Percentiles rank a stretch among this genome's conserved stretches.
These are phyloP conservation scores for Graphiopsis chlorocephala DNA, from an alignment of 2,329 filamentous ascomycete genomes.

Conservation along the genomic window DNA sequence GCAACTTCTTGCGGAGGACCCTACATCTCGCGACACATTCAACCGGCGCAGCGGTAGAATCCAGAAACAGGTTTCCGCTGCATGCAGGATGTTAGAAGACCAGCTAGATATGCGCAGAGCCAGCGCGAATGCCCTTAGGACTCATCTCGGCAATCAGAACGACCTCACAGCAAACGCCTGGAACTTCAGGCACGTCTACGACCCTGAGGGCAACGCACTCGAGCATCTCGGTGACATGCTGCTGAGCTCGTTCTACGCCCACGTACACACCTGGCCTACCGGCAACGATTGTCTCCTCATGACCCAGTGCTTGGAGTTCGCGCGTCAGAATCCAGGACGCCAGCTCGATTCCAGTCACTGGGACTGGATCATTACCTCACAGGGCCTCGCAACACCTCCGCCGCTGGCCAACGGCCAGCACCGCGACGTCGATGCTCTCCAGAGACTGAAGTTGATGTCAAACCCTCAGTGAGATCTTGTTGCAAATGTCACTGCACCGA, in stretches of 20 bases:
- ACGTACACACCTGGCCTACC: slow-evolving; percentile 17
- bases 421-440: neutral
- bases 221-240: slow-evolving; percentile 7
- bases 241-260: slow-evolving; percentile 7
- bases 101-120: neutral
- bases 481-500: neutral
- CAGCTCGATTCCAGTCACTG: slow-evolving; percentile 20
- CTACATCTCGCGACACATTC: neutral
- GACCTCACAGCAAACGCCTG: slow-evolving; percentile 18
- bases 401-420: neutral
- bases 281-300: slow-evolving; percentile 18
- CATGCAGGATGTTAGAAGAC: slow-evolving; percentile 7
- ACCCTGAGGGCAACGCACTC: neutral
- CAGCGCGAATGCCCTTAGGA: neutral
- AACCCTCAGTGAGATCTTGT: neutral
- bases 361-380: slow-evolving; percentile 18
- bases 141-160: slow-evolving; percentile 7
- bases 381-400: neutral
- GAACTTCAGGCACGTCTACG: slow-evolving; percentile 7
- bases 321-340: slow-evolving; percentile 4
- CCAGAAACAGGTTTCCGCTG: slow-evolving; percentile 16
- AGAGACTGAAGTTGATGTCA: neutral
- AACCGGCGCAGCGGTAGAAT: neutral
- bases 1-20: slow-evolving; percentile 9
- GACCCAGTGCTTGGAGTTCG: slow-evolving; percentile 21